Conservation (phyloP, 257 asterid species). For the Ehretia macrophylla region DNA sequence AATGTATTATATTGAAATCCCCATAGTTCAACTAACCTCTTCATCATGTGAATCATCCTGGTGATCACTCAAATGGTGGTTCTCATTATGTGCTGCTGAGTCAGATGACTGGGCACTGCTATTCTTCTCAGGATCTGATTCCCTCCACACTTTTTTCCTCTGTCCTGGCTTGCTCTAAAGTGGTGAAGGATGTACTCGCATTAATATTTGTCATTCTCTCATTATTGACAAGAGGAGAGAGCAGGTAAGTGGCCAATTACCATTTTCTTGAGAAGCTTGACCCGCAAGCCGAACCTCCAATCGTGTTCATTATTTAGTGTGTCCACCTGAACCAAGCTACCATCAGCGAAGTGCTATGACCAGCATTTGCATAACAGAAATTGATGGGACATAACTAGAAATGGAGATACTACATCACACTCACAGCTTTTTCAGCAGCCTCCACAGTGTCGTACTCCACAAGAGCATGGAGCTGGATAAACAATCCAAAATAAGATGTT, state of each 20-base stretch:
- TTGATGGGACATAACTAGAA: neutral
- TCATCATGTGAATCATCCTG: constrained; percentile 71
- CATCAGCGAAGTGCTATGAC: constrained; percentile 7
- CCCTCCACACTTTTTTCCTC: constrained; percentile 68
- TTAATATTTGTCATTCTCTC: neutral
- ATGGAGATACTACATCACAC: constrained; percentile 28
- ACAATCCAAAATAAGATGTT: constrained; percentile 8
- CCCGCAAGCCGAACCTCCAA: constrained; percentile 97
- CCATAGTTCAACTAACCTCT: constrained; percentile 48
- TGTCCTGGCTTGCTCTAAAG: constrained; percentile 58
- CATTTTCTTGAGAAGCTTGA: constrained; percentile 75
- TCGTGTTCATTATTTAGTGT: constrained; percentile 83
- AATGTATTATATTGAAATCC: neutral
- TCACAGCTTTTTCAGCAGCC: constrained; percentile 96
- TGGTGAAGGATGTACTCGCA: constrained; percentile 7
- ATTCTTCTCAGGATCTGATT: constrained; percentile 54
- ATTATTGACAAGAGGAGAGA: constrained; percentile 3
- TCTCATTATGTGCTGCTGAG: constrained; percentile 52
- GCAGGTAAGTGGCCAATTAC: constrained; percentile 30
- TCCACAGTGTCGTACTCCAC: constrained; percentile 79
- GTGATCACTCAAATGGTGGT: constrained; percentile 47
- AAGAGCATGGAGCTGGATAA: constrained; percentile 75
- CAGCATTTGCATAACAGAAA: constrained; percentile 1
- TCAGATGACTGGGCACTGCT: constrained; percentile 39
- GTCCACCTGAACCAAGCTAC: constrained; percentile 49